These are phyloP conservation scores for Ceratonia siliqua DNA, from an alignment of 306 rosid species.

Conservation along the genomic window DNA sequence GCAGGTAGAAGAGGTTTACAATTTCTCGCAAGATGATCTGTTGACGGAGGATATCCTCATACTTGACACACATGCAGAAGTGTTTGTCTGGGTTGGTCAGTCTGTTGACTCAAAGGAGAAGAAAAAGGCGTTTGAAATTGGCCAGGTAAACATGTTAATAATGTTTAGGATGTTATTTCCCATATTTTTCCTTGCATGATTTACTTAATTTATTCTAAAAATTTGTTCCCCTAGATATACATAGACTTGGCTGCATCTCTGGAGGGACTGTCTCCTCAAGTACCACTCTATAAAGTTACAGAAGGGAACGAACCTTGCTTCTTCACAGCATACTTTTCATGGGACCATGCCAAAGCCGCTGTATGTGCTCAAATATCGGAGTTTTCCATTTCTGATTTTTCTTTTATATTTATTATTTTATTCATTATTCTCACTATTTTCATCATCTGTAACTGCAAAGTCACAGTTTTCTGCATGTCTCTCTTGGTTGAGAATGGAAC, in stretches of 20 bases:
- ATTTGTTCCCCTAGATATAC: constrained; percentile 65
- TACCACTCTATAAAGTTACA: constrained; percentile 82
- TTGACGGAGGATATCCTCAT: constrained; percentile 84
- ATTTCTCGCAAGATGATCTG: constrained; percentile 91
- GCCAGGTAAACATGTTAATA: constrained; percentile 60
- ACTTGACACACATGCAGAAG: constrained; percentile 93
- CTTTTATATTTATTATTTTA: not conserved
- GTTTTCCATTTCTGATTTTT: constrained; percentile 7
- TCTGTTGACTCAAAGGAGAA: constrained; percentile 78
- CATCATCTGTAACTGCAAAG: not conserved
- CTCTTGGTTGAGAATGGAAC: constrained; percentile 26
- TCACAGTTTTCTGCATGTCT: constrained; percentile 19
- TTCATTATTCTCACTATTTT: not conserved
- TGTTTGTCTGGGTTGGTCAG: constrained; percentile 92
- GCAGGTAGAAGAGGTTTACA: constrained; percentile 89
- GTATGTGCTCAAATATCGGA: constrained; percentile 54
- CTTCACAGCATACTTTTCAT: constrained; percentile 90
- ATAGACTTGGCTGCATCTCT: constrained; percentile 74
- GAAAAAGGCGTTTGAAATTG: constrained; percentile 79
- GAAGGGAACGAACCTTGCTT: constrained; percentile 99
- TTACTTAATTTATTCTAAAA: constrained; percentile 15
- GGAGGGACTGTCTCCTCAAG: constrained; percentile 79
- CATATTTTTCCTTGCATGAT: constrained; percentile 12
- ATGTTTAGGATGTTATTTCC: constrained; percentile 28
- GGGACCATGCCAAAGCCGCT: constrained; percentile 78